Conservation (phyloP, 345 rosid genomes). For the Eucalyptus marginata region DNA sequence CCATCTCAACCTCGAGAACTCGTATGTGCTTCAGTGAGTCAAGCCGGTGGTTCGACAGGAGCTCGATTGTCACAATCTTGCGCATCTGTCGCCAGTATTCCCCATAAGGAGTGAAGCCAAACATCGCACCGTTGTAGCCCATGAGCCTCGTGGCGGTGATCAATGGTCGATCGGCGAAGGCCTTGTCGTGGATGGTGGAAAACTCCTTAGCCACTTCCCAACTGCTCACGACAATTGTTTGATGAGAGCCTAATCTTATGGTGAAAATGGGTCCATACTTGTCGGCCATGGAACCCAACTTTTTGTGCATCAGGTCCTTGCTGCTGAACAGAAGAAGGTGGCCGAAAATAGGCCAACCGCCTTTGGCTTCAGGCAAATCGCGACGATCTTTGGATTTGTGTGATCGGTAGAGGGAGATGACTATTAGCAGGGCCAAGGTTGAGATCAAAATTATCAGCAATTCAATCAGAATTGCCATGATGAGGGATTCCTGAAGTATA, state of each 20-base stretch:
- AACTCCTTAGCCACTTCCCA: constrained; percentile 23
- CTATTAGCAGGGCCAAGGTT: background rate
- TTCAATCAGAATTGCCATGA: background rate
- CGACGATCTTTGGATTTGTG: background rate
- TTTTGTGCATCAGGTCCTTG: constrained; percentile 1
- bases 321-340: constrained; percentile 16
- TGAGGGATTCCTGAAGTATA: background rate
- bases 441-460: background rate
- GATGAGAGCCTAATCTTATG: constrained; percentile 8
- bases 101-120: constrained; percentile 26
- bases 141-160: constrained; percentile 8
- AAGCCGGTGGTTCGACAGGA: constrained; percentile 13
- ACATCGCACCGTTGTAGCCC: constrained; percentile 19
- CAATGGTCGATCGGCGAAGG: constrained; percentile 5
- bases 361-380: constrained; percentile 6
- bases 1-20: constrained; percentile 5
- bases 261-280: constrained; percentile 16
- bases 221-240: constrained; percentile 3
- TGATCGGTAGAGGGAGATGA: background rate
- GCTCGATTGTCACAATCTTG: constrained; percentile 8
- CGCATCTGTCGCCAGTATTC: constrained; percentile 25
- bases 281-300: constrained; percentile 15
- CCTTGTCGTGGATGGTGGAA: constrained; percentile 11
- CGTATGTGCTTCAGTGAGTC: constrained; percentile 9
- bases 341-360: constrained; percentile 29